phyloP scores from a whole-genome alignment of 768 basidiomycete genomes.

The Asterophora lycoperdoides region DNA sequence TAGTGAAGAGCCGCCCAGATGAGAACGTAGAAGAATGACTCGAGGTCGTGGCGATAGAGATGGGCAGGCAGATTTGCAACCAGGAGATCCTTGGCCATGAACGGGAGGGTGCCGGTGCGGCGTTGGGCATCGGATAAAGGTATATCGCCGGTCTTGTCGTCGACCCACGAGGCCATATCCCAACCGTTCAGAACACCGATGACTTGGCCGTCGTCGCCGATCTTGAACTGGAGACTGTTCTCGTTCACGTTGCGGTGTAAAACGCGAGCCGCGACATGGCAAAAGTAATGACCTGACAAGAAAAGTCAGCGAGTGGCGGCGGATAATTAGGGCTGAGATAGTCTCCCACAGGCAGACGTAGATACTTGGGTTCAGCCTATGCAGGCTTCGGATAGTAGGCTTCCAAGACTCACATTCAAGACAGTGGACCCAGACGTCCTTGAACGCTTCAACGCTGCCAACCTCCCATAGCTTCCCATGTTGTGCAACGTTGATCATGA shows the following conservation, averaged over 20 bases:
- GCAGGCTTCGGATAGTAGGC: too few species aligned
- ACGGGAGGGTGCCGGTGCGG: constrained; percentile 25
- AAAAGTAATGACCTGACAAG: too few species aligned
- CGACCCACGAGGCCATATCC: constrained; percentile 17
- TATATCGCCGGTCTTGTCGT: constrained; percentile 2
- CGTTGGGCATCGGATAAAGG: not conserved
- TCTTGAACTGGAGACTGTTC: constrained; percentile 27
- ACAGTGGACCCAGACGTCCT: constrained; percentile 24
- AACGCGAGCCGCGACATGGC: too few species aligned
- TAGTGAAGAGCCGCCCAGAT: constrained; percentile 21
- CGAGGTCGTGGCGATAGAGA: constrained; percentile 25
- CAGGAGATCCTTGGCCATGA: constrained; percentile 27
- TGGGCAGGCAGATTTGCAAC: constrained; percentile 13
- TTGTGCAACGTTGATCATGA: too few species aligned
- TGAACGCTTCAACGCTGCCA: constrained; percentile 21
- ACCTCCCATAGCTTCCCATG: constrained; percentile 22
- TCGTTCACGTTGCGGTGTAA: constrained; percentile 30
- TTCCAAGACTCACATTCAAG: constrained; percentile 30
- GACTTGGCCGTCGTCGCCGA: not conserved
- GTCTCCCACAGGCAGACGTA: too few species aligned
- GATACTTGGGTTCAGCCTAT: too few species aligned
- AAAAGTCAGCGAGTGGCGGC: too few species aligned
- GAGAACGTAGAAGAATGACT: constrained; percentile 24
- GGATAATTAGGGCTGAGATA: too few species aligned
- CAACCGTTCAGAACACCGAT: constrained; percentile 26